Percentiles rank a stretch among this genome's conserved stretches.
Evolutionary conservation across 345 rosid genomes (phyloP).

Genomic region (Camelina hispida): DNA sequence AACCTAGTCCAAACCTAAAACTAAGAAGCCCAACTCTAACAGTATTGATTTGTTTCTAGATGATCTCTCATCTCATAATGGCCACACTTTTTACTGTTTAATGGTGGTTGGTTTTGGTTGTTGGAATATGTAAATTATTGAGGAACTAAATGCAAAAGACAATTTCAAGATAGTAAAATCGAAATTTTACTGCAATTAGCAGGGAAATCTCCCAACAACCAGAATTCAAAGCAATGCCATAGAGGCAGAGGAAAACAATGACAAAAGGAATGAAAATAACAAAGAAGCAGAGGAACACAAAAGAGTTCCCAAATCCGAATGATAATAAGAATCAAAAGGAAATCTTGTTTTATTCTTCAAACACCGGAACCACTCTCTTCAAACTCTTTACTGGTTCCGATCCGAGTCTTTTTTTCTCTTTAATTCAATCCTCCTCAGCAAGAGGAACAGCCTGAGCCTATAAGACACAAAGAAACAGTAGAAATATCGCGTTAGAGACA

Average conservation of each 20-base stretch:
- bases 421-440: conserved; percentile 38
- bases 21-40: not conserved
- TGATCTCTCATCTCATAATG: not conserved
- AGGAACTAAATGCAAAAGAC: not conserved
- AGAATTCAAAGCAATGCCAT: conserved; percentile 36
- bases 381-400: conserved; percentile 23
- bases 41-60: not conserved
- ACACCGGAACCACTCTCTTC: conserved; percentile 24
- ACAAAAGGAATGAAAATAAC: not conserved
- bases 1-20: not conserved
- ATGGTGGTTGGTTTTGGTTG: not conserved
- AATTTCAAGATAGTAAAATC: not conserved
- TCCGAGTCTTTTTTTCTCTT: conserved; percentile 26
- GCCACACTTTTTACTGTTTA: not conserved
- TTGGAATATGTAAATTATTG: conserved; percentile 5
- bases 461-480: not conserved
- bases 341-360: conserved; percentile 34
- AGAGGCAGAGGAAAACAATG: not conserved
- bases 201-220: conserved; percentile 26
- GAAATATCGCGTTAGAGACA: not conserved
- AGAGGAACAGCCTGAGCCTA: conserved; percentile 49
- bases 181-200: conserved; percentile 31
- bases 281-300: conserved; percentile 40
- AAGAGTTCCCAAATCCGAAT: conserved; percentile 18
- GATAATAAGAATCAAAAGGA: conserved; percentile 39